phyloP scores from a whole-genome alignment of 768 basidiomycete species.

The Podaxis sp. region DNA sequence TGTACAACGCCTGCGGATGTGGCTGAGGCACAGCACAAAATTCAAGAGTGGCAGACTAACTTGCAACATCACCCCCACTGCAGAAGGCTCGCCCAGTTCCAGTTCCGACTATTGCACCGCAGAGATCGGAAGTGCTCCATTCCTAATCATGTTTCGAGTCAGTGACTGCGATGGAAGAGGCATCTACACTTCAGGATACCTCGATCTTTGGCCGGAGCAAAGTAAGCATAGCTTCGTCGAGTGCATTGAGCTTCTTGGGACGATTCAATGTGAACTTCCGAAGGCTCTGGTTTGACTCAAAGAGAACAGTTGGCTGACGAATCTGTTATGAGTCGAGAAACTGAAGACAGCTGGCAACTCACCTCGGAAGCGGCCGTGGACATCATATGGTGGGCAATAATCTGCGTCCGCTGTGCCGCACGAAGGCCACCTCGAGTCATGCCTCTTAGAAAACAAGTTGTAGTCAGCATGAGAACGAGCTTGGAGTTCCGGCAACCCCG shows the following conservation, averaged over 20 bases:
- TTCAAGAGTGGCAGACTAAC: constrained; percentile 46
- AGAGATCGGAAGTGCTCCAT: constrained; percentile 73
- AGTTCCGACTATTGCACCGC: constrained; percentile 69
- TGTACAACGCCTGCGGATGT: constrained; percentile 51
- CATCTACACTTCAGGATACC: constrained; percentile 36
- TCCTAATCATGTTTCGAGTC: constrained; percentile 44
- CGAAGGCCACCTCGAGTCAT: constrained; percentile 42
- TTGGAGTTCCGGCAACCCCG: constrained; percentile 9
- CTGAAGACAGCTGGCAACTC: constrained; percentile 17
- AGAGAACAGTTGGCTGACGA: constrained; percentile 54
- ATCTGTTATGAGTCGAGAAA: not conserved
- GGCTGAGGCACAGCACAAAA: not conserved
- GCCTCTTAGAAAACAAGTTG: constrained; percentile 30
- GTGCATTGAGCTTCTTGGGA: constrained; percentile 76
- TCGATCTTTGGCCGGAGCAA: constrained; percentile 72
- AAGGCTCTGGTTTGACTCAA: constrained; percentile 62
- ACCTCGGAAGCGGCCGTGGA: constrained; percentile 42
- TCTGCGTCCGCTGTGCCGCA: constrained; percentile 40
- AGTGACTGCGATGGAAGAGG: constrained; percentile 10
- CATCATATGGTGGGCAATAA: constrained; percentile 51
- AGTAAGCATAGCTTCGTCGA: constrained; percentile 77
- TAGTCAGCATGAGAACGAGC: constrained; percentile 29
- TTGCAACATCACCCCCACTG: constrained; percentile 90
- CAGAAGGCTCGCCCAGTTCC: constrained; percentile 83
- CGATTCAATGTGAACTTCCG: constrained; percentile 82